A percentile compares a stretch with the other conserved stretches of the same genome.
These are phyloP conservation scores for Paecilomyces formosus DNA, from an alignment of 2,329 filamentous ascomycete species.

Conservation along the genomic window DNA sequence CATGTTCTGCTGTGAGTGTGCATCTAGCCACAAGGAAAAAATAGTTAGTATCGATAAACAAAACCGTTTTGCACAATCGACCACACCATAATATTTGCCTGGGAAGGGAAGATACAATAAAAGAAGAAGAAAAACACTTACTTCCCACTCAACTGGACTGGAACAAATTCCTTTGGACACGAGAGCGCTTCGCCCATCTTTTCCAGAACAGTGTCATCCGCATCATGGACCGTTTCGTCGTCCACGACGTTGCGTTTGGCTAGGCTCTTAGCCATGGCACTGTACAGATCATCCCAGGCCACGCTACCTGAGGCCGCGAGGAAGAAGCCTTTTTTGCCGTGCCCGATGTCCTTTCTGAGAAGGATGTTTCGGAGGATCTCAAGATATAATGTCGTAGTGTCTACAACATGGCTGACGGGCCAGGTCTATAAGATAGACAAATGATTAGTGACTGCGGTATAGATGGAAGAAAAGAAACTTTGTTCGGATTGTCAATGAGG, in stretches of 20 bases:
- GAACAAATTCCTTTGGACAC: constrained; percentile 28
- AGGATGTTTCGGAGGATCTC: constrained; percentile 41
- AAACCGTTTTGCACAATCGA: neutral
- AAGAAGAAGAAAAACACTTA: constrained; percentile 28
- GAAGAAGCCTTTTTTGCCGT: constrained; percentile 44
- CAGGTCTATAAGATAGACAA: constrained; percentile 31
- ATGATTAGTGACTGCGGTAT: neutral
- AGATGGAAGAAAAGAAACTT: neutral
- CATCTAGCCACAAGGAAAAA: constrained; percentile 24
- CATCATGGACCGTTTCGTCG: constrained; percentile 27
- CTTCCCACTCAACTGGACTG: constrained; percentile 37
- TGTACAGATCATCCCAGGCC: constrained; percentile 46
- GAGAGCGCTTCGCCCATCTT: constrained; percentile 37
- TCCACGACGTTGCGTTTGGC: constrained; percentile 33
- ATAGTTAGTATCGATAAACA: neutral
- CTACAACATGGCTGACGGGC: constrained; percentile 47
- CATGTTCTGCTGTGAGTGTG: constrained; percentile 36
- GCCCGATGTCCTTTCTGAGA: constrained; percentile 23
- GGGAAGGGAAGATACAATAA: neutral
- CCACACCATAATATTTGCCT: neutral
- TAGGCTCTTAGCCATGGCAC: constrained; percentile 37
- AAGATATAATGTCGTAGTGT: constrained; percentile 43
- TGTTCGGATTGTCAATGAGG: neutral
- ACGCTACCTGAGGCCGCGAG: constrained; percentile 44
- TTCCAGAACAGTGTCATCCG: constrained; percentile 28